phyloP scores from a whole-genome alignment of 257 asterid species.

The Plantago ovata region DNA sequence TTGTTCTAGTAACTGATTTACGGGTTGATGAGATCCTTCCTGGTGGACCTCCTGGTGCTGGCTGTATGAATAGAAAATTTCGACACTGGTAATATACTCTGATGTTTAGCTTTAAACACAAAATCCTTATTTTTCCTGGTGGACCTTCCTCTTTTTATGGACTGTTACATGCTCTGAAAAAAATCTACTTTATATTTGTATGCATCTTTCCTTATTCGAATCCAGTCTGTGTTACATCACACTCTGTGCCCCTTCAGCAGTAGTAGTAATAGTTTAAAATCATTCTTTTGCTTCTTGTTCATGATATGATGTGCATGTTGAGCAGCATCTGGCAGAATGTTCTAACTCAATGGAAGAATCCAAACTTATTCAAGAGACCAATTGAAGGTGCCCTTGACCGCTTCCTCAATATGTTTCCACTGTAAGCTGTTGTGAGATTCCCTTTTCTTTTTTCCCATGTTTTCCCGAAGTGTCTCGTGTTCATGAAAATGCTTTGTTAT shows the following conservation, averaged over 20 bases:
- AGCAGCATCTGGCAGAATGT: conserved; percentile 54
- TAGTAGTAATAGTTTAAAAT: too few relatives aligned
- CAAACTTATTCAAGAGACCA: conserved; percentile 31
- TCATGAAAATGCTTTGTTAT: conserved; percentile 16
- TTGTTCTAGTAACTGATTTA: conserved; percentile 48
- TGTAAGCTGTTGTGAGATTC: conserved; percentile 23
- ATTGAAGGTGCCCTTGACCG: background rate
- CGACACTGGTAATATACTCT: conserved; percentile 43
- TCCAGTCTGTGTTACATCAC: background rate
- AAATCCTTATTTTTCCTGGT: too few relatives aligned
- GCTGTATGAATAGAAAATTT: conserved; percentile 71
- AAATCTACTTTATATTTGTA: too few relatives aligned
- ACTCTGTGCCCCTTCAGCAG: too few relatives aligned
- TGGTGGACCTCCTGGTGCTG: conserved; percentile 41
- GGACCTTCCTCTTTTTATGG: too few relatives aligned
- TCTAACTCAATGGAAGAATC: conserved; percentile 31
- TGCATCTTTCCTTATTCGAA: background rate
- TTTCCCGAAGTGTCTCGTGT: conserved; percentile 4
- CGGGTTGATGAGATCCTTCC: conserved; percentile 50
- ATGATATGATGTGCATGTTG: conserved; percentile 20
- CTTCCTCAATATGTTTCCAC: conserved; percentile 38
- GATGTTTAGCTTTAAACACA: too few relatives aligned
- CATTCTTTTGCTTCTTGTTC: background rate
- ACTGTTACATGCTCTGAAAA: too few relatives aligned
- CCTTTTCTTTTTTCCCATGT: conserved; percentile 27